Percentiles rank a stretch among this genome's conserved stretches.
Evolutionary conservation across 2,329 filamentous ascomycete genomes (phyloP).

Genomic region (Fonsecaea nubica): DNA sequence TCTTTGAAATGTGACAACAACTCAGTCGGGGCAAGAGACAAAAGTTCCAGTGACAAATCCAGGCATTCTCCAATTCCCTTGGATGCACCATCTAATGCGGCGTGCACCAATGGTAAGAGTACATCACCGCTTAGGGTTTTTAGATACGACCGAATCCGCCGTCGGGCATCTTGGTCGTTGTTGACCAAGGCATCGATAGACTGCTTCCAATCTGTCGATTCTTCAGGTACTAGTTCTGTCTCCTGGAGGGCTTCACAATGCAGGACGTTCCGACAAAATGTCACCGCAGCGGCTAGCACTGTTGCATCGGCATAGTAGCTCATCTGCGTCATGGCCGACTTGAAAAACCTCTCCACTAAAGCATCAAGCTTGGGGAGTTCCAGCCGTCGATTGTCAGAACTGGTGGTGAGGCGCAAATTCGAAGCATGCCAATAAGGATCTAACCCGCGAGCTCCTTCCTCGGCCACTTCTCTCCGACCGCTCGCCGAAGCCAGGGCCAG

Average conservation of each 20-base stretch:
- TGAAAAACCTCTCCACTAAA: slow-evolving; percentile 55
- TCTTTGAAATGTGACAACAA: slow-evolving; percentile 17
- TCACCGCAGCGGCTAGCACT: slow-evolving; percentile 72
- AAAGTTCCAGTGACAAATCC: slow-evolving; percentile 60
- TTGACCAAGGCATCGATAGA: slow-evolving; percentile 64
- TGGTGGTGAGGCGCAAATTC: slow-evolving; percentile 27
- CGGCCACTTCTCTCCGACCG: slow-evolving; percentile 81
- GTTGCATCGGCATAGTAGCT: slow-evolving; percentile 48
- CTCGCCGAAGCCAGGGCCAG: slow-evolving; percentile 76
- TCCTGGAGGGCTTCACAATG: slow-evolving; percentile 62
- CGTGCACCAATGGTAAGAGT: slow-evolving; percentile 46
- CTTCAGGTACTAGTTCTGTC: slow-evolving; percentile 54
- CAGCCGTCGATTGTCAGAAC: slow-evolving; percentile 14
- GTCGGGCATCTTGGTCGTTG: slow-evolving; percentile 35
- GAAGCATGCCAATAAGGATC: slow-evolving; percentile 73
- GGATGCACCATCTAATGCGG: slow-evolving; percentile 54
- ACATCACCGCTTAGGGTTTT: slow-evolving; percentile 42
- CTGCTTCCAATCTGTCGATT: slow-evolving; percentile 84
- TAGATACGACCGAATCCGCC: slow-evolving; percentile 27
- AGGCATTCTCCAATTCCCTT: slow-evolving; percentile 53
- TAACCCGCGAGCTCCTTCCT: slow-evolving; percentile 87
- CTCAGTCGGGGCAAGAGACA: slow-evolving; percentile 61
- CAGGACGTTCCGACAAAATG: slow-evolving; percentile 70
- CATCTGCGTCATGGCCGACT: slow-evolving; percentile 43
- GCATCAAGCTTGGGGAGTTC: slow-evolving; percentile 54